These are phyloP conservation scores for Naegleria fowleri DNA, from an alignment of 208 protist genomes.

Conservation along the genomic window DNA sequence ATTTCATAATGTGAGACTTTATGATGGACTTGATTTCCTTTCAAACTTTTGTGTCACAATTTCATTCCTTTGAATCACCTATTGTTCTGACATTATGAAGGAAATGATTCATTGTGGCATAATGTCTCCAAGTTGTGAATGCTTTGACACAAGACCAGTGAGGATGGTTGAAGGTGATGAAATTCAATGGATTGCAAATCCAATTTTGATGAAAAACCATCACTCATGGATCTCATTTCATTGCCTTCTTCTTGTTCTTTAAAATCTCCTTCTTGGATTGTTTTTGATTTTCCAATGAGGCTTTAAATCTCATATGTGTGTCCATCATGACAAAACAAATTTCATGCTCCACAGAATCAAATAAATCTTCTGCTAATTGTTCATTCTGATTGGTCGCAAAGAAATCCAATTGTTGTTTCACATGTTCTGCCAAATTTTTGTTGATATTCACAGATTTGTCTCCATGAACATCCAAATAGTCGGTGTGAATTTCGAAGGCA, in stretches of 20 bases:
- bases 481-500: neutral
- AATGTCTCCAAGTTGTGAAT: too few relatives aligned
- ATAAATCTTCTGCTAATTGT: neutral
- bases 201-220: too few relatives aligned
- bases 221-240: too few relatives aligned
- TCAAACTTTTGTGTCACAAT: too few relatives aligned
- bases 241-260: neutral
- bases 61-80: too few relatives aligned
- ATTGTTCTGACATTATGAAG: too few relatives aligned
- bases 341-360: neutral
- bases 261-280: neutral
- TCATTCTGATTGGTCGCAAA: neutral
- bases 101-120: too few relatives aligned
- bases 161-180: too few relatives aligned
- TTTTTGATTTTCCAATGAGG: neutral
- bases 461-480: neutral
- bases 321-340: neutral
- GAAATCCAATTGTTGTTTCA: neutral
- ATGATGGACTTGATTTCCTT: too few relatives aligned
- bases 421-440: neutral
- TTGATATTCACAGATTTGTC: neutral
- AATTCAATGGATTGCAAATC: too few relatives aligned
- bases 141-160: too few relatives aligned
- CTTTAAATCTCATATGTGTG: neutral
- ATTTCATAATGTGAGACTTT: too few relatives aligned